Evolutionary conservation across 345 rosid species (phyloP).

Genomic region (Salix dunnii): DNA sequence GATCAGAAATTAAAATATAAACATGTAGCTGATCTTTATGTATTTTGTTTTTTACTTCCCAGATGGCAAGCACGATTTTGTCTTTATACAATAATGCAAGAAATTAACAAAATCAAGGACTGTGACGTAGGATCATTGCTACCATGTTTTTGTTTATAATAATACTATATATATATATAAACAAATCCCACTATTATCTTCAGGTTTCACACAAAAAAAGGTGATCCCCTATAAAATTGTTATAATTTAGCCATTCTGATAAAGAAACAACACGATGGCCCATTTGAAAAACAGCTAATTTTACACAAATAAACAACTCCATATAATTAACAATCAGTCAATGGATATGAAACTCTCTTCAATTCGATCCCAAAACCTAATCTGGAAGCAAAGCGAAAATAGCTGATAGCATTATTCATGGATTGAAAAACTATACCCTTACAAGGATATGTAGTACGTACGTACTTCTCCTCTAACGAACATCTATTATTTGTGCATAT

Average conservation of each 20-base stretch:
- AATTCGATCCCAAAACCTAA: too few species aligned
- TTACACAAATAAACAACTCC: not conserved
- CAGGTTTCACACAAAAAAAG: not conserved
- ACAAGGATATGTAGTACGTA: not conserved
- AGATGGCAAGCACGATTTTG: not conserved
- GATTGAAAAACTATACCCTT: not conserved
- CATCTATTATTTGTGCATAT: not conserved
- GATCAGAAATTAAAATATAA: too few species aligned
- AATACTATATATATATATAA: too few species aligned
- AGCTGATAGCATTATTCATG: not conserved
- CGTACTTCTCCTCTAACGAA: too few species aligned
- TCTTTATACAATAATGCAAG: not conserved
- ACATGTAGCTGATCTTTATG: not conserved
- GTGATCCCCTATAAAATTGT: not conserved
- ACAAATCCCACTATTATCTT: not conserved
- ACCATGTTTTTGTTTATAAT: not conserved
- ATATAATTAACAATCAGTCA: not conserved
- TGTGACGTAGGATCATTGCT: not conserved
- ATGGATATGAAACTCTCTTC: not conserved
- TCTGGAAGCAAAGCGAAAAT: not conserved
- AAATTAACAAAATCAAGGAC: not conserved
- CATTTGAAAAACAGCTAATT: not conserved
- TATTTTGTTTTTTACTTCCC: not conserved
- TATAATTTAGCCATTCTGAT: not conserved
- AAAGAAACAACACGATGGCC: not conserved